Base-by-base conservation (phyloP, 225 moss, liverwort and hornwort species). In the Bryum argenteum region DNA sequence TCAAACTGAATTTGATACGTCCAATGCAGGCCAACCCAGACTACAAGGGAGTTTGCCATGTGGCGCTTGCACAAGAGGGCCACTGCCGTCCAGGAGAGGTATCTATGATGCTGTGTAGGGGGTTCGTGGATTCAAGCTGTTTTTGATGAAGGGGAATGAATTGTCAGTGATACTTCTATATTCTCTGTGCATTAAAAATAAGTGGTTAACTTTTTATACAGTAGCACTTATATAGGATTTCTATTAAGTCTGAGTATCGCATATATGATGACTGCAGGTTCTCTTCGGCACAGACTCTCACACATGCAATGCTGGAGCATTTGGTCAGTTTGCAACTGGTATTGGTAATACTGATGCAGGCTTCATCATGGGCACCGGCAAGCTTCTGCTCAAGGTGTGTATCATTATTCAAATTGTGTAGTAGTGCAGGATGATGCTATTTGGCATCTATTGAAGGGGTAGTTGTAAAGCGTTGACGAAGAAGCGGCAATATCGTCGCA, bases 51-150 rank as follows among this genome's bases (percentile, higher is more conserved):
- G 98, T 98, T 63, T 98, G 94, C 69, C 94, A 98, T 73, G 81
- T 94, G 54, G 94, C 94, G 45, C 94, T 94, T 70, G 94, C 98
- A 14, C 94, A 98, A 81, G 98, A 98, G 77, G 98, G 98, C 56
- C 98, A 94, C 64, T 98, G 94, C 58, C 98, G 94, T 63, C 94
- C 98, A 51, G 94, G 98, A 82, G 98, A 98, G 92, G 97, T 98
- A 75, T 54, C 12, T 14, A 42, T 69, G 0, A 33, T 33, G 33
- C 33, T 33, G 2, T 2, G 33, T 6, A 33, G 33, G 7, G 33
- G 33, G 33, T 33, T 33, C 33, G 33, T 33, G 33, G 33, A 33
- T 33, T 33, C 33, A 6, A 33, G 33, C 33, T 33, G 33, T 33
- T 33, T 33, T 33, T 33, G 33, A 33, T 33, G 33, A 33, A 33